Evolutionary conservation across 1,284 basidiomycete species (phyloP).

Genomic region (Ganoderma leucocontextum): DNA sequence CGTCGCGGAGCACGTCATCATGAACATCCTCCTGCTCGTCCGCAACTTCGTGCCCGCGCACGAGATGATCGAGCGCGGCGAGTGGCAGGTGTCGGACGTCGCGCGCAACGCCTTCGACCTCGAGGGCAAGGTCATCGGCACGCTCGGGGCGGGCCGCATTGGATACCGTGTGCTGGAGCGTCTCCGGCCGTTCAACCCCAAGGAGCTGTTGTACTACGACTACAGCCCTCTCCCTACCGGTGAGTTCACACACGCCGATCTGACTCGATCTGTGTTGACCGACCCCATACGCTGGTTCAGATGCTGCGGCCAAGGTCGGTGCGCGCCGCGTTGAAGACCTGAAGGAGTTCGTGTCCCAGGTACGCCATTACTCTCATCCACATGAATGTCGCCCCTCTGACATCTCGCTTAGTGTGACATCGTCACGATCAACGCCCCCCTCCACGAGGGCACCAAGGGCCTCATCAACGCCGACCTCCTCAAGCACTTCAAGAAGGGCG

Average conservation of each 20-base stretch:
- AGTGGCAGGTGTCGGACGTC: slow-evolving; percentile 86
- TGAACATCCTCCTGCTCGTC: slow-evolving; percentile 85
- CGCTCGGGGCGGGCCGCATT: slow-evolving; percentile 88
- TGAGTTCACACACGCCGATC: slow-evolving; percentile 35
- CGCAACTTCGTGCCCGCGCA: slow-evolving; percentile 88
- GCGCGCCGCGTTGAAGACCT: slow-evolving; percentile 85
- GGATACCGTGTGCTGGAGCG: slow-evolving; percentile 92
- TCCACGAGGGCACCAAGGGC: slow-evolving; percentile 88
- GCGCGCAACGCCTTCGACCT: slow-evolving; percentile 88
- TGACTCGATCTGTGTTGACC: background rate
- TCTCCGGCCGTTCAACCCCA: slow-evolving; percentile 87
- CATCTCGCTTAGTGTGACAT: slow-evolving; percentile 74
- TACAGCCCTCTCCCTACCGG: slow-evolving; percentile 81
- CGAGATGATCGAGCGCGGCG: slow-evolving; percentile 85
- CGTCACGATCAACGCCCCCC: slow-evolving; percentile 89
- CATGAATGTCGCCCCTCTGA: too few relatives aligned
- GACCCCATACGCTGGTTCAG: slow-evolving; percentile 57
- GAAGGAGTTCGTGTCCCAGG: slow-evolving; percentile 82
- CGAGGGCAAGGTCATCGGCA: slow-evolving; percentile 91
- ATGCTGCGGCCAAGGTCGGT: slow-evolving; percentile 75
- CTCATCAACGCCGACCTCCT: slow-evolving; percentile 87
- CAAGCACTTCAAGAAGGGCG: slow-evolving; percentile 89
- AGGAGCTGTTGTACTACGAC: slow-evolving; percentile 94
- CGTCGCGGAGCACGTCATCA: slow-evolving; percentile 91
- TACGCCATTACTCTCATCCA: too few relatives aligned